These are phyloP conservation scores for Besnoitia besnoiti DNA, from an alignment of 169 alveolate genomes.

Conservation along the genomic window DNA sequence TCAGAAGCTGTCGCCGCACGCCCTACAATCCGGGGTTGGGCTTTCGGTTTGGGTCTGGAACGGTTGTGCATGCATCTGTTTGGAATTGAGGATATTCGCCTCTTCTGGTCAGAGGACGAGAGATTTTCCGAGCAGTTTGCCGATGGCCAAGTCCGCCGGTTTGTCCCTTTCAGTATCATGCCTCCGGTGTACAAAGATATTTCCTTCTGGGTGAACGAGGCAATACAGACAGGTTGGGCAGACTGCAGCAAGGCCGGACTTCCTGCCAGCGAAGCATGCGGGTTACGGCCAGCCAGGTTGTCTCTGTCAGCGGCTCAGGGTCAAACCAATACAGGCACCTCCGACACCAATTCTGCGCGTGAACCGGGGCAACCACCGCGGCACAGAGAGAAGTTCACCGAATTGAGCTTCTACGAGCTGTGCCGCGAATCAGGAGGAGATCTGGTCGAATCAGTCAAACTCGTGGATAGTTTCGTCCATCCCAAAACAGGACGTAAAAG, in stretches of 20 bases:
- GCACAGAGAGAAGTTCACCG: not conserved
- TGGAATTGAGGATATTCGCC: slow-evolving; percentile 84
- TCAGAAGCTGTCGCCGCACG: slow-evolving; percentile 35
- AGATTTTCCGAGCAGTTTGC: slow-evolving; percentile 80
- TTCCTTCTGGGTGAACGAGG: slow-evolving; percentile 80
- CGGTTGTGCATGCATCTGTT: slow-evolving; percentile 86
- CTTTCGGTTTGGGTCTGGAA: slow-evolving; percentile 88
- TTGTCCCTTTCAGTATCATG: slow-evolving; percentile 80
- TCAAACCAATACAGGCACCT: too few species aligned
- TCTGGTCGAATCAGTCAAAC: slow-evolving; percentile 82
- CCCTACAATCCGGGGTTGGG: slow-evolving; percentile 82
- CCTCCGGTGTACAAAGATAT: slow-evolving; percentile 88
- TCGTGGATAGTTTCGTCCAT: slow-evolving; percentile 79
- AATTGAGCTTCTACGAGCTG: slow-evolving; percentile 71
- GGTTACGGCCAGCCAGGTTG: too few species aligned
- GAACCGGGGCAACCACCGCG: not conserved
- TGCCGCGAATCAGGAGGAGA: slow-evolving; percentile 77
- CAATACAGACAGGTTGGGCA: not conserved
- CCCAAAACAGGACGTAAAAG: slow-evolving; percentile 70
- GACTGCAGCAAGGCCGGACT: too few species aligned
- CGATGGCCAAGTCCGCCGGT: slow-evolving; percentile 79
- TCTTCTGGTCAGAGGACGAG: slow-evolving; percentile 85
- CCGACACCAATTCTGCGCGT: too few species aligned
- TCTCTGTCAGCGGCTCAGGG: too few species aligned
- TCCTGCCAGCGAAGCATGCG: too few species aligned